Base-by-base conservation (phyloP, 768 basidiomycete species). In the Mrakia blollopis region DNA sequence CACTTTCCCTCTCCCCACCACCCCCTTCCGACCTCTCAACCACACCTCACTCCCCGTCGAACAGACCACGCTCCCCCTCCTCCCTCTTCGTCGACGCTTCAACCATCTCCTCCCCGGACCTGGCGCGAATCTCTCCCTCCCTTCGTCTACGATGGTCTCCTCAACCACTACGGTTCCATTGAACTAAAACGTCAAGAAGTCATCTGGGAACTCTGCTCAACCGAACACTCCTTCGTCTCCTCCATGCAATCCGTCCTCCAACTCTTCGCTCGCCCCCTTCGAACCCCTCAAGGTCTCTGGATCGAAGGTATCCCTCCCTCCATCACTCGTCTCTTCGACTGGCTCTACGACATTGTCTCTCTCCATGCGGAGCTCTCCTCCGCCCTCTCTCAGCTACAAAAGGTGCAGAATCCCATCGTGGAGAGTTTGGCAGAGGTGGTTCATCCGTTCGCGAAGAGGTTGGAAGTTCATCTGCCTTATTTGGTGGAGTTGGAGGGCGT, bases 381-480 rank as follows among this genome's bases (percentile, higher is more conserved):
- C 21, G 87, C 65, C 83, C 91, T 21, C 84, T 85, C 72, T 83
- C 10, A 86, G 25, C 83, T 94, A 39, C 89, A 91, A 11, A 87
- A 88, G 16, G 83, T 86, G 0, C 83, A 95, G 39, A 85, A 88
- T 9, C 82, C 84, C 1, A 91, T 91, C 81, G 87, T 94, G 21
- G 85, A 88, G 1, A 87, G 86, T 63, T 84, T 94, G 44, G 25
- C 57, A 9, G 44, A 44, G 44, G 44, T 44, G 11, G 44, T 44
- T 44, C 44, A 44, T 14, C 44, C 44, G 5, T 44, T 44, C 44
- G 44, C 44, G 44, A 44, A 44, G 44, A 44, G 44, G 44, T 44
- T 44, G 44, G 92, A 95, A 82, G 88, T 92, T 13, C 92, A 97
- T 80, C 92, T 94, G 82, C 91, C 92, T 28, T 96, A 94, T 83